Base-by-base conservation (phyloP, 2,329 filamentous ascomycete genomes). In the Geosmithia putterillii region DNA sequence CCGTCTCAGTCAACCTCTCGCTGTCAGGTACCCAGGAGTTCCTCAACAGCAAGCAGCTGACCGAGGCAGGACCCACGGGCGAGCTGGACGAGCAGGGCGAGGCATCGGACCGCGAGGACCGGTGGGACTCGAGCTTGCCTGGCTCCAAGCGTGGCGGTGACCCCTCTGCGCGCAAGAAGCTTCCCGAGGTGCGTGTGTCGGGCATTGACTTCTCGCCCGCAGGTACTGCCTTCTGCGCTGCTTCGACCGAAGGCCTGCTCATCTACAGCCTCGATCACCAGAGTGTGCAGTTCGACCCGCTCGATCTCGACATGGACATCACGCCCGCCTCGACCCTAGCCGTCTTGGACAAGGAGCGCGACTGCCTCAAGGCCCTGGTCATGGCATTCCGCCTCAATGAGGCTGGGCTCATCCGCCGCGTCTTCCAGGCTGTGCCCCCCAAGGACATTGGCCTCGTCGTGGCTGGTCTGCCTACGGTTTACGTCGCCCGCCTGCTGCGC, bases 321-420 rank as follows among this genome's bases (percentile, higher is more conserved):
- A 98, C 92, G 4, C 90, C 90, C 0, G 81, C 85, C 2, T 88
- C 83, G 2, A 92, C 88, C 0, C 71, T 96, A 1, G 65, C 74
- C 4, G 75, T 82, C 9, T 66, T 84, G 25, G 71, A 82, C 45
- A 67, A 63, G 37, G 79, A 88, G 44, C 76, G 75, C 48, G 86
- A 95, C 57, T 94, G 86, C 61, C 75, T 96, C 49, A 94, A 92
- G 64, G 90, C 92, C 1, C 69, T 98, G 6, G 81, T 95, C 49
- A 98, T 98, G 92, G 84, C 89, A 1, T 98, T 98, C 72, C 83
- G 94, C 6, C 79, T 98, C 46, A 95, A 95, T 64, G 86, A 94
- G 60, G 73, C 79, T 4, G 77, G 80, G 19, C 71, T 98, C 40
- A 79, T 95, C 48, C 83, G 84, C 52, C 79, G 80, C 43, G 86